Evolutionary conservation across 2,329 filamentous ascomycete species (phyloP).

Genomic region (Fusarium haematococcum): DNA sequence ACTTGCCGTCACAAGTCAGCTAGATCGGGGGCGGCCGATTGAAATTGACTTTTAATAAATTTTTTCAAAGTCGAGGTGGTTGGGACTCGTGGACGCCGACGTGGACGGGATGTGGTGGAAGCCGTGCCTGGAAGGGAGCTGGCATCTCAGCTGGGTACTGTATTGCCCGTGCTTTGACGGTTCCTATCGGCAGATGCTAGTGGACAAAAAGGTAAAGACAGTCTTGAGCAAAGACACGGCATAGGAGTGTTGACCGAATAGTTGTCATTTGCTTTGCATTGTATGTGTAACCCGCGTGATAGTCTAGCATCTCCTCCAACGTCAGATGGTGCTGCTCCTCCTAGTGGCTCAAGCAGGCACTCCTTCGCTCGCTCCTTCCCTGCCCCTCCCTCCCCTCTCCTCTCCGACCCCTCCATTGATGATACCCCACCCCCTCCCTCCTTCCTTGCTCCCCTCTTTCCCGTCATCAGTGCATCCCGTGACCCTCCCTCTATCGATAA

Average conservation of each 20-base stretch:
- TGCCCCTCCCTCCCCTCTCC: neutral
- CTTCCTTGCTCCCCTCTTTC: slow-evolving; percentile 26
- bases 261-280: neutral
- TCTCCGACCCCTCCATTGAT: slow-evolving; percentile 2
- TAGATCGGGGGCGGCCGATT: slow-evolving; percentile 24
- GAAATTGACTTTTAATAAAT: slow-evolving; percentile 31
- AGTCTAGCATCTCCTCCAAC: neutral
- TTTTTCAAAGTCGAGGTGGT: slow-evolving; percentile 9
- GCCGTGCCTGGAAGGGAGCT: neutral
- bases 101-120: neutral
- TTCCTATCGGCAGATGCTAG: neutral
- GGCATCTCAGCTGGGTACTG: neutral
- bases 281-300: neutral
- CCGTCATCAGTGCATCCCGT: slow-evolving; percentile 35
- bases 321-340: neutral
- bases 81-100: slow-evolving; percentile 4
- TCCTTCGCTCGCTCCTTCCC: neutral
- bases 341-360: neutral
- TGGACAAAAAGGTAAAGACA: neutral
- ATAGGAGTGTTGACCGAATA: neutral
- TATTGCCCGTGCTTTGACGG: neutral
- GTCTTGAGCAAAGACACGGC: neutral
- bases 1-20: neutral
- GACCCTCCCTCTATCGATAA: slow-evolving; percentile 38
- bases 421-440: slow-evolving; percentile 5